Conservation (phyloP, 1,284 basidiomycete genomes). For the Farysia itapuensis region DNA sequence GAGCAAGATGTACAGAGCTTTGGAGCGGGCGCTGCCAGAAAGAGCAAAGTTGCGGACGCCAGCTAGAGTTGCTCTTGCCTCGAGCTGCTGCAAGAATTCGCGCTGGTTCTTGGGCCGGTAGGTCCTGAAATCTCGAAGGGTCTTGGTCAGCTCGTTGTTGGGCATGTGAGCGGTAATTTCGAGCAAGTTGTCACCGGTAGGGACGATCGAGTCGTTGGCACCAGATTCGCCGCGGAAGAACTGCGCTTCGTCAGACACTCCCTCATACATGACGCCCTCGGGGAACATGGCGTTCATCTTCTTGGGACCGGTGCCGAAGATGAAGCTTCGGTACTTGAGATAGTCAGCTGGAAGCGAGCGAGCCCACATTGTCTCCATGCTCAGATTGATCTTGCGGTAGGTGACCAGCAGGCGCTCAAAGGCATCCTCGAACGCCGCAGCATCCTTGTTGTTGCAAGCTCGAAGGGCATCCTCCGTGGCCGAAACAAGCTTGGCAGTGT, state of each 20-base stretch:
- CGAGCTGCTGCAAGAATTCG: conserved; percentile 46
- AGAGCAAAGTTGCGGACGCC: conserved; percentile 38
- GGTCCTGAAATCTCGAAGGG: conserved; percentile 52
- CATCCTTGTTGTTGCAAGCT: conserved; percentile 31
- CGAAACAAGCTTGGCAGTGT: conserved; percentile 42
- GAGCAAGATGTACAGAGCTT: conserved; percentile 51
- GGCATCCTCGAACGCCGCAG: conserved; percentile 33
- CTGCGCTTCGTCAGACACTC: conserved; percentile 28
- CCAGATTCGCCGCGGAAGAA: conserved; percentile 51
- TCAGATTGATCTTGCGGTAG: conserved; percentile 48
- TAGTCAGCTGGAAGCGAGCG: conserved; percentile 45
- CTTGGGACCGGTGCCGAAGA: conserved; percentile 55
- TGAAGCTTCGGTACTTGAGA: conserved; percentile 54
- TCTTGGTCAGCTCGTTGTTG: conserved; percentile 52
- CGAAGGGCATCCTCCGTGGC: conserved; percentile 46
- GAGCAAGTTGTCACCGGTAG: conserved; percentile 52
- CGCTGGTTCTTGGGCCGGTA: conserved; percentile 52
- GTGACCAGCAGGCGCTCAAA: conserved; percentile 30
- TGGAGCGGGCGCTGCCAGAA: conserved; percentile 12
- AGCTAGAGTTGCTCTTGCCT: conserved; percentile 36
- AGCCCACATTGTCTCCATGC: conserved; percentile 58
- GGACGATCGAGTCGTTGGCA: conserved; percentile 50
- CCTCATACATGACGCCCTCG: conserved; percentile 53
- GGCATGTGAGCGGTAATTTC: conserved; percentile 54
- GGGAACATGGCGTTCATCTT: conserved; percentile 57